Conservation (phyloP, 148 eudicot species). For the Chenopodium berlandieri region DNA sequence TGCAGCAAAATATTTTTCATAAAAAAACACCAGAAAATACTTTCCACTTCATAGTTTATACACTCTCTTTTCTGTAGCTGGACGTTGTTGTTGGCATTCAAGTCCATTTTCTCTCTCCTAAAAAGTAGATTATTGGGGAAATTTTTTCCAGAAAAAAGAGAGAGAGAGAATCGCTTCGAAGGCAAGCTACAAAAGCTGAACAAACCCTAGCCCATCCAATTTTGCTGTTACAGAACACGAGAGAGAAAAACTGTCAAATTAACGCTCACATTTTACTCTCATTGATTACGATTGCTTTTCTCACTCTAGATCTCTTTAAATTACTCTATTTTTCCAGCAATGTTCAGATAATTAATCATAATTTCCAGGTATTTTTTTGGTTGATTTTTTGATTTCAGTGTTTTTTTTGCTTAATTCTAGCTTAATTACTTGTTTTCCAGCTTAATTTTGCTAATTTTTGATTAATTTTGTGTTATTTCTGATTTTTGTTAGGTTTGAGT, state of each 20-base stretch:
- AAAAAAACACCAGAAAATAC: neutral
- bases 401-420: neutral
- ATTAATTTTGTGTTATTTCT: constrained; percentile 9
- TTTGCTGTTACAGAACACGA: neutral
- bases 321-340: constrained; percentile 8
- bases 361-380: constrained; percentile 13
- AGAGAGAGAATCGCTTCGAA: constrained; percentile 56
- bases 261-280: constrained; percentile 26
- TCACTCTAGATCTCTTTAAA: constrained; percentile 20
- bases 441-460: constrained; percentile 2
- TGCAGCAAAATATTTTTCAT: neutral
- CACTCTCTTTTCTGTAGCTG: constrained; percentile 28
- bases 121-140: constrained; percentile 26
- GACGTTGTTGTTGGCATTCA: constrained; percentile 31
- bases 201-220: constrained; percentile 22
- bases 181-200: constrained; percentile 41
- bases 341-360: constrained; percentile 12
- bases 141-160: neutral
- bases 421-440: neutral
- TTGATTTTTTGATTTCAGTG: neutral
- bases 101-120: constrained; percentile 26
- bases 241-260: neutral
- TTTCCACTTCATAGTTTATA: constrained; percentile 7
- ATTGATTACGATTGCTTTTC: constrained; percentile 27
- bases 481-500: neutral